Percentiles rank a stretch among this genome's conserved stretches.
These are phyloP conservation scores for Lactarius tabidus DNA, from an alignment of 768 basidiomycete species.

Conservation along the genomic window DNA sequence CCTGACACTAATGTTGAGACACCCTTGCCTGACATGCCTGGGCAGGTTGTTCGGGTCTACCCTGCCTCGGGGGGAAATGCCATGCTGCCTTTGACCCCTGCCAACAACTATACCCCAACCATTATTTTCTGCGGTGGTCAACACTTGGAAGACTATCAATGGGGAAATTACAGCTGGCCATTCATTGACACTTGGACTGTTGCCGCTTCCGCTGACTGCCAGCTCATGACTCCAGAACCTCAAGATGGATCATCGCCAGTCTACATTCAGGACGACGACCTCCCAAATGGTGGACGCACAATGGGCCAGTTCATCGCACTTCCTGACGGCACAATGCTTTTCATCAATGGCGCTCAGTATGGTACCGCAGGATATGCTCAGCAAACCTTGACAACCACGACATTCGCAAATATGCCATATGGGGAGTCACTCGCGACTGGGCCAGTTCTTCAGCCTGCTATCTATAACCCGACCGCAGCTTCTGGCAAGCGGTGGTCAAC, in stretches of 20 bases:
- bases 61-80: constrained; percentile 85
- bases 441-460: constrained; percentile 72
- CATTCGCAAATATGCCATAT: constrained; percentile 55
- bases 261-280: constrained; percentile 70
- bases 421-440: constrained; percentile 74
- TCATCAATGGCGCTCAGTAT: constrained; percentile 78
- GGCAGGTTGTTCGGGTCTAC: constrained; percentile 72
- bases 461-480: constrained; percentile 76
- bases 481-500: constrained; percentile 72
- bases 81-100: constrained; percentile 88
- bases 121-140: constrained; percentile 90
- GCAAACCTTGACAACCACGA: constrained; percentile 33
- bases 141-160: constrained; percentile 65
- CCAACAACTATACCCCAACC: constrained; percentile 82
- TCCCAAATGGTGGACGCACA: constrained; percentile 69
- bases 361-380: constrained; percentile 88
- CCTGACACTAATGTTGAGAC: constrained; percentile 53
- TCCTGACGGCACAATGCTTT: constrained; percentile 70
- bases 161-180: constrained; percentile 75
- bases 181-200: constrained; percentile 68
- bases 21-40: constrained; percentile 67
- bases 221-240: constrained; percentile 85
- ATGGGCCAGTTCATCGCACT: constrained; percentile 93
- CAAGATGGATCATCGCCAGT: constrained; percentile 53
- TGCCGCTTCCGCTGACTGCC: constrained; percentile 69